These are phyloP conservation scores for Geotrichum reessii DNA, from an alignment of 1,139 yeast genomes.

Conservation along the genomic window DNA sequence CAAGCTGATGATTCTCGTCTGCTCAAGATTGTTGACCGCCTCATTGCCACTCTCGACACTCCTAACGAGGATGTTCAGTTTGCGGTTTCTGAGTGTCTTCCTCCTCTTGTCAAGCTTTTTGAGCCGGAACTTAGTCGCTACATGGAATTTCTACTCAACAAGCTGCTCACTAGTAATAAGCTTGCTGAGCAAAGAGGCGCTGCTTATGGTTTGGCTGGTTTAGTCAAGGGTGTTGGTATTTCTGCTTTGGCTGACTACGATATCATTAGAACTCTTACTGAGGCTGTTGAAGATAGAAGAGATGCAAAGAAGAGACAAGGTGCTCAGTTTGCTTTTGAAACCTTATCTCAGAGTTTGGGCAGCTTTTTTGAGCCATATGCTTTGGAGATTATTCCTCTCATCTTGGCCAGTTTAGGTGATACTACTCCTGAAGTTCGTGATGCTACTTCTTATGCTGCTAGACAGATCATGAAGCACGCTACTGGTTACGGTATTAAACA, in stretches of 20 bases:
- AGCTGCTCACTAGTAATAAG: conserved; percentile 46
- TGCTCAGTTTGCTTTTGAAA: conserved; percentile 80
- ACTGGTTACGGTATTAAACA: conserved; percentile 89
- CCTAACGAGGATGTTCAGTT: conserved; percentile 86
- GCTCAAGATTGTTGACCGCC: conserved; percentile 55
- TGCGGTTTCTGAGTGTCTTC: conserved; percentile 79
- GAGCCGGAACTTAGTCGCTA: conserved; percentile 42
- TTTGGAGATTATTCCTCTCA: conserved; percentile 75
- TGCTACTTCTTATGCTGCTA: conserved; percentile 83
- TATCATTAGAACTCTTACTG: conserved; percentile 67
- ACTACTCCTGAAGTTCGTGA: conserved; percentile 76
- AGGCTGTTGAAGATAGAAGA: conserved; percentile 84
- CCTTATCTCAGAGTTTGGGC: conserved; percentile 71
- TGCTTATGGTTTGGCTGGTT: conserved; percentile 92
- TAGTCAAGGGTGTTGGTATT: conserved; percentile 86
- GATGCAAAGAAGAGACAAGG: conserved; percentile 75
- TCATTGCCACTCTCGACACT: conserved; percentile 69
- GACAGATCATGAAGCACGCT: conserved; percentile 82
- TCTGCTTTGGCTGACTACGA: conserved; percentile 69
- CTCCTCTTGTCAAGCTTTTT: conserved; percentile 66
- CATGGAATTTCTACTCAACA: conserved; percentile 53
- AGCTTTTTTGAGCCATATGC: conserved; percentile 88
- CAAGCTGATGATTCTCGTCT: conserved; percentile 59
- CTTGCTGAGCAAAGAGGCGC: conserved; percentile 77
- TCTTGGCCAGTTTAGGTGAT: conserved; percentile 81